These are phyloP conservation scores for Pinus tabuliformis DNA, from an alignment of 75 land plant species.

Conservation along the genomic window DNA sequence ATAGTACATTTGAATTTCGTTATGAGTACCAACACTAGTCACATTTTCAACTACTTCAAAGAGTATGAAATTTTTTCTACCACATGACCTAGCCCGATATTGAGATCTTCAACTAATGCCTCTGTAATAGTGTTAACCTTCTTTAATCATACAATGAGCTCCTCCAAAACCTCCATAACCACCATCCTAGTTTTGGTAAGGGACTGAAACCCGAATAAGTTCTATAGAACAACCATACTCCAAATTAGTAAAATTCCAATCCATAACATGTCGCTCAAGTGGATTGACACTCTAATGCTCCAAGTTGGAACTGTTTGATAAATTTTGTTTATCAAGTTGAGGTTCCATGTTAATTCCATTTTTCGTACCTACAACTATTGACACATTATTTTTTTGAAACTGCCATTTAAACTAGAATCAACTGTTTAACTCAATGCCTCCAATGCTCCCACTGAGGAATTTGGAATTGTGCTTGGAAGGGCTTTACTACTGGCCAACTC, in stretches of 20 bases:
- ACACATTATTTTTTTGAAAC: constrained; percentile 6
- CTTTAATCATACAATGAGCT: constrained; percentile 98
- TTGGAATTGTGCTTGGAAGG: background rate
- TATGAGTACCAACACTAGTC: too few species aligned
- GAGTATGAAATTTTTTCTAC: constrained; percentile 65
- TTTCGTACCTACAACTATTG: constrained; percentile 2
- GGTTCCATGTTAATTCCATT: background rate
- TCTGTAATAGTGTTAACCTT: constrained; percentile 83
- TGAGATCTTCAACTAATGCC: constrained; percentile 66
- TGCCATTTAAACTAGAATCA: constrained; percentile 5
- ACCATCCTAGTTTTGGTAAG: constrained; percentile 97
- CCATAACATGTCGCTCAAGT: constrained; percentile 91
- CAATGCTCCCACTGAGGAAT: constrained; percentile 5
- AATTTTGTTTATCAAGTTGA: background rate
- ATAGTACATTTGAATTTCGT: too few species aligned
- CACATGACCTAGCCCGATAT: constrained; percentile 52
- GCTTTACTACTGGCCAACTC: background rate
- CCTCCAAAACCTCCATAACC: constrained; percentile 98
- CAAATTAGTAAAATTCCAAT: constrained; percentile 94
- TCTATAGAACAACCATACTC: constrained; percentile 97
- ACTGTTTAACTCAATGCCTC: background rate
- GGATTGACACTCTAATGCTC: constrained; percentile 50
- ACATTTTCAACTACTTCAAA: too few species aligned
- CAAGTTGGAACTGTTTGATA: background rate
- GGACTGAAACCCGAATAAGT: constrained; percentile 82